A percentile compares a stretch with the other conserved stretches of the same genome.
phyloP scores from a whole-genome alignment of 768 basidiomycete species.

The Suillus hirtellus region DNA sequence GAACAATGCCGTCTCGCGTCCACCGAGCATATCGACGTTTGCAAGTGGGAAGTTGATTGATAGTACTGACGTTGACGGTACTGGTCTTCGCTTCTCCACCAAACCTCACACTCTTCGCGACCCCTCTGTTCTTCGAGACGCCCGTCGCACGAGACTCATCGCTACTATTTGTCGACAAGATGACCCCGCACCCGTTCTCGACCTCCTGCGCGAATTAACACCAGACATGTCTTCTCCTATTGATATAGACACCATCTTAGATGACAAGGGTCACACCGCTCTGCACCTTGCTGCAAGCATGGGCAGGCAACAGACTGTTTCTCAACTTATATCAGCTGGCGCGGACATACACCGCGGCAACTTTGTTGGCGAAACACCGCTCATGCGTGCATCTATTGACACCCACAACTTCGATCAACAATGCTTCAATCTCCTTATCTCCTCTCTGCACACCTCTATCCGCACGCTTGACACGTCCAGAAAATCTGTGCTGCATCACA shows the following conservation, averaged over 20 bases:
- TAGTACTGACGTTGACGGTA: constrained; percentile 44
- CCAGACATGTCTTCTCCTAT: constrained; percentile 37
- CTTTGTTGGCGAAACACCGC: constrained; percentile 89
- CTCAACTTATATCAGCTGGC: constrained; percentile 70
- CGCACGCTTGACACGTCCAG: constrained; percentile 86
- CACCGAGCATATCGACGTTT: constrained; percentile 40
- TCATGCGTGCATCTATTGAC: constrained; percentile 89
- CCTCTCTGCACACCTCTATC: constrained; percentile 68
- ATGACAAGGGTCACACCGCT: constrained; percentile 93
- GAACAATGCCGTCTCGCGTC: constrained; percentile 49
- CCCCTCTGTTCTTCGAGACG: constrained; percentile 47
- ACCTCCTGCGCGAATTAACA: constrained; percentile 64
- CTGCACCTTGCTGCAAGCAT: constrained; percentile 92
- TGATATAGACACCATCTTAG: constrained; percentile 84
- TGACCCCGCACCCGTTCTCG: constrained; percentile 61
- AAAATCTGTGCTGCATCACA: constrained; percentile 89
- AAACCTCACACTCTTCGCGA: constrained; percentile 63
- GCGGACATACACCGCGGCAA: constrained; percentile 93
- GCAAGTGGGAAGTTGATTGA: constrained; percentile 47
- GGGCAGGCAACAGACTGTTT: constrained; percentile 65
- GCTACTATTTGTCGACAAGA: constrained; percentile 70
- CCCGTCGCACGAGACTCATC: constrained; percentile 61
- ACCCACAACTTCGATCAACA: constrained; percentile 83
- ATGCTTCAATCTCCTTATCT: constrained; percentile 66
- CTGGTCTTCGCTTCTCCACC: constrained; percentile 63